Conservation (phyloP, 331 rosid genomes). For the Prunus yedoensis region DNA sequence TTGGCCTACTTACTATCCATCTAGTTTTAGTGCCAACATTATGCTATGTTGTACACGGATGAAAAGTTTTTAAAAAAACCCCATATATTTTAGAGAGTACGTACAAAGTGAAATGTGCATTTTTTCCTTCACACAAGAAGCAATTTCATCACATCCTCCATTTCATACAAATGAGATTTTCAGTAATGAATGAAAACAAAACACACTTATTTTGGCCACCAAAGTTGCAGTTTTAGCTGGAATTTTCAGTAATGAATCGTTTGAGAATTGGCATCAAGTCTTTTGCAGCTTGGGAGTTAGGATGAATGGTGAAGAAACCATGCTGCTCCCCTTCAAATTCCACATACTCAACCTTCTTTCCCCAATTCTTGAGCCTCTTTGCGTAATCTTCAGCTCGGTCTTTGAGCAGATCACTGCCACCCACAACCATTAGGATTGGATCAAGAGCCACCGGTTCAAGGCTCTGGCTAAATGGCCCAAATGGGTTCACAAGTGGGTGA, state of each 20-base stretch:
- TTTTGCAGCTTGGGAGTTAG: conserved; percentile 50
- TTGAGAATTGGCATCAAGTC: conserved; percentile 53
- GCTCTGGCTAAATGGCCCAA: conserved; percentile 50
- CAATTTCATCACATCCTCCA: no score
- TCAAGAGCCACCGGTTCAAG: conserved; percentile 55
- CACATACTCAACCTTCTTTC: conserved; percentile 53
- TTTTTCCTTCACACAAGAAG: no score
- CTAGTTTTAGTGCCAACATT: no score
- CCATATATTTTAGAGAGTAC: no score
- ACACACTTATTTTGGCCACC: no score
- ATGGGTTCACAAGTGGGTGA: conserved; percentile 76
- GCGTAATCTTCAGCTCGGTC: conserved; percentile 67
- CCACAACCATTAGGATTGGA: conserved; percentile 65
- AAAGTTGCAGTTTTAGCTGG: neutral
- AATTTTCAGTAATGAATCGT: conserved; percentile 45
- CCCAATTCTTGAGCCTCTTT: conserved; percentile 51
- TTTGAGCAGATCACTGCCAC: conserved; percentile 62
- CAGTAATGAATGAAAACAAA: no score
- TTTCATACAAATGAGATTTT: no score
- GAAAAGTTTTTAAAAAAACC: no score
- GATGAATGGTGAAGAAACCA: conserved; percentile 77
- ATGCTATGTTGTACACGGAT: no score
- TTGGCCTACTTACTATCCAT: no score
- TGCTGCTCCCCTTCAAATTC: conserved; percentile 80
- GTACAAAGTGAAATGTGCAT: no score